These are phyloP conservation scores for Leccinum ochraceum DNA, from an alignment of 768 basidiomycete genomes.

Conservation along the genomic window DNA sequence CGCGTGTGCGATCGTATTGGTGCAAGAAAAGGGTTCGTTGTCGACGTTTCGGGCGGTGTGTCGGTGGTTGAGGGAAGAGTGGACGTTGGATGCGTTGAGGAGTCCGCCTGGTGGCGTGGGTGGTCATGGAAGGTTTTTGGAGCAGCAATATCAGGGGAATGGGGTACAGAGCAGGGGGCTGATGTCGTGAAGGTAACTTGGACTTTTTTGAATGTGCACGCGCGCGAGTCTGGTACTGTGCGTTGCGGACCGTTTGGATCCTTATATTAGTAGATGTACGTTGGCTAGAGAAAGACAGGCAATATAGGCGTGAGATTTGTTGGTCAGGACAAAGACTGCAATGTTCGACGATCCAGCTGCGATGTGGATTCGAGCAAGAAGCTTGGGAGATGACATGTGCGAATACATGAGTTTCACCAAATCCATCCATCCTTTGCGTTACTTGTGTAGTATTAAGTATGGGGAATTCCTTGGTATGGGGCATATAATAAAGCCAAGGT, in stretches of 20 bases:
- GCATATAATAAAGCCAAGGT: too few relatives aligned
- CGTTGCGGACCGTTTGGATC: background rate
- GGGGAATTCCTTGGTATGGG: too few relatives aligned
- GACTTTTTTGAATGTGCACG: background rate
- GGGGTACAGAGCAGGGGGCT: constrained; percentile 30
- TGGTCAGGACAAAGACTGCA: too few relatives aligned
- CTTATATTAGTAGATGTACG: background rate
- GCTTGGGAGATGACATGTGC: too few relatives aligned
- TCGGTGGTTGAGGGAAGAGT: constrained; percentile 69
- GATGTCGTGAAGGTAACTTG: constrained; percentile 22
- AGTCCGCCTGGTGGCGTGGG: constrained; percentile 26
- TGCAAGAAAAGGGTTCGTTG: constrained; percentile 89
- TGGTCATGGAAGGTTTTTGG: constrained; percentile 42
- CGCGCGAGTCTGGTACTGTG: constrained; percentile 11
- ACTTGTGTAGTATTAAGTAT: too few relatives aligned
- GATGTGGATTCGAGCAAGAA: background rate
- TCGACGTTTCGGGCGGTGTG: constrained; percentile 82
- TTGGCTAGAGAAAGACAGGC: background rate
- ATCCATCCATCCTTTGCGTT: too few relatives aligned
- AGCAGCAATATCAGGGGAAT: constrained; percentile 29
- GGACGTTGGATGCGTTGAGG: constrained; percentile 46
- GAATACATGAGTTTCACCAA: too few relatives aligned
- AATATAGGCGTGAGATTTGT: too few relatives aligned
- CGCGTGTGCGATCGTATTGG: constrained; percentile 69
- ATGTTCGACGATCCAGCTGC: background rate